Base-by-base conservation (phyloP, 1,139 yeast genomes). In the Geotrichum klebahnii region DNA sequence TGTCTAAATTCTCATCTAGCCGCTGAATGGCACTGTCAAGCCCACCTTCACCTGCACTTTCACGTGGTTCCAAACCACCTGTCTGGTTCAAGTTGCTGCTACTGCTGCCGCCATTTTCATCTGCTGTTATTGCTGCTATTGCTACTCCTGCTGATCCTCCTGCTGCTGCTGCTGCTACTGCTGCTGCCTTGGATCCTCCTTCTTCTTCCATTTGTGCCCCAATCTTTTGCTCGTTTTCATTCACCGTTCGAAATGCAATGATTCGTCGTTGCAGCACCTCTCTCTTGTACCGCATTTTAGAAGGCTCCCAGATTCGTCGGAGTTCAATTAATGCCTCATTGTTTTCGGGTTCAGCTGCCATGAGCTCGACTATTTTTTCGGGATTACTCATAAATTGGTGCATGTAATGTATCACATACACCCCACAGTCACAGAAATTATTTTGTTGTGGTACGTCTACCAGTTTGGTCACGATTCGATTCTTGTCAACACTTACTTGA, bases 391-490 rank as follows among this genome's bases (percentile, higher is more conserved):
- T 70, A 70, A 90, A 84, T 58, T 77, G 79, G 54, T 78, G 76
- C 20, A 86, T 78, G 61, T 87, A 92, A 60, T 83, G 84, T 24
- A 92, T 82, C 2, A 92, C 85, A 68, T 86, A 96, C 20, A 94
- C 80, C 1, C 99, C 99, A 69, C 99, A 92, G 64, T 92, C 98
- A 62, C 90, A 87, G 67, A 82, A 81, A 64, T 92, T 92, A 44
- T 81, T 80, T 62, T 92, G 99, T 54, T 77, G 80, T 0, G 97
- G 96, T 0, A 88, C 94, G 28, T 70, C 63, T 5, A 85, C 84
- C 2, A 73, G 69, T 49, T 72, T 67, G 48, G 71, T 66, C 43
- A 65, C 53, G 32, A 76, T 68, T 44, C 73, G 74, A 3, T 69
- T 66, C 16, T 72, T 72, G 17, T 69, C 68, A 6, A 87, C 61